Evolutionary conservation across 306 rosid genomes (phyloP).

Genomic region (Myrica gale): DNA sequence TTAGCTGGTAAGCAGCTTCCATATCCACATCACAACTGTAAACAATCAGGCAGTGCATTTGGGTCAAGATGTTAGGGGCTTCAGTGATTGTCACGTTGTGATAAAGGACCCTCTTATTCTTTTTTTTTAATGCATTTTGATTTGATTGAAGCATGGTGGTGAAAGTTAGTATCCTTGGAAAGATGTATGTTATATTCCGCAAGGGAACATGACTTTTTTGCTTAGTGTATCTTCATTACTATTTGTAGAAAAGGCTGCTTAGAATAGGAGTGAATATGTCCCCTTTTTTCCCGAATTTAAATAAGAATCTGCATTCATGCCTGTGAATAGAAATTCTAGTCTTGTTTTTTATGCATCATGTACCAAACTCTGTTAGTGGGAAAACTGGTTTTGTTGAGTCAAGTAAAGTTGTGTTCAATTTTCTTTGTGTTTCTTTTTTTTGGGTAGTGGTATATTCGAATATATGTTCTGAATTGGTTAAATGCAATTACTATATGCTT

Average conservation of each 20-base stretch:
- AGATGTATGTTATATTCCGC: not conserved
- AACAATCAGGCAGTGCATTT: not conserved
- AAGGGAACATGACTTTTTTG: not conserved
- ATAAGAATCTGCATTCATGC: not conserved
- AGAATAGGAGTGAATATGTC: not conserved
- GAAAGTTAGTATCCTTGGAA: not conserved
- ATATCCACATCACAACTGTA: not conserved
- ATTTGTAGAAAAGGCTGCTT: not conserved
- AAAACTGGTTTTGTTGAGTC: not conserved
- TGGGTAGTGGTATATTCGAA: constrained; percentile 16
- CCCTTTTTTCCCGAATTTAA: not conserved
- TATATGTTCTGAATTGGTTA: constrained; percentile 16
- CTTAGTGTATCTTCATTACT: not conserved
- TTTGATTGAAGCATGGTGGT: not conserved
- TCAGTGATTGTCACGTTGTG: not conserved
- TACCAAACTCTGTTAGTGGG: not conserved
- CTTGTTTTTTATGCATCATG: constrained; percentile 4
- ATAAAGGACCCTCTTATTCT: not conserved
- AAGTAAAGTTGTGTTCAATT: constrained; percentile 3
- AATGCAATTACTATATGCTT: constrained; percentile 15
- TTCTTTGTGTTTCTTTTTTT: not conserved
- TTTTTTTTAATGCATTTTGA: not conserved
- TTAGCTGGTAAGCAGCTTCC: not conserved
- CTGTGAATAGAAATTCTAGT: not conserved
- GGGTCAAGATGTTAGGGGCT: not conserved